Base-by-base conservation (phyloP, 352 stramenopile species). In the Thalassiosira hispida region DNA sequence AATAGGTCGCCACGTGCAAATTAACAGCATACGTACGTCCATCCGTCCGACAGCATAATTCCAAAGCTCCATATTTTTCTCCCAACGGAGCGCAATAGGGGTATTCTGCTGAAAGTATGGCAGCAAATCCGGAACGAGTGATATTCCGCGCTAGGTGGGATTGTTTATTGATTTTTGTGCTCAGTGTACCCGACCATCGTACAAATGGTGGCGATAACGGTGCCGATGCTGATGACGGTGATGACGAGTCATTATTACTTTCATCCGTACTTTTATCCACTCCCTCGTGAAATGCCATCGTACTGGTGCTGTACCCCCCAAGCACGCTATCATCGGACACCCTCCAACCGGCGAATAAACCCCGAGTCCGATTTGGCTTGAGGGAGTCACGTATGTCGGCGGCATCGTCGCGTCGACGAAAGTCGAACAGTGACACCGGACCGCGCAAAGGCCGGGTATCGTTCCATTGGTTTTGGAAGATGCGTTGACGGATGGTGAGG, bases 241-340 rank as follows among this genome's bases (percentile, higher is more conserved):
- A 65, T 4, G 33, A 56, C n/a, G 16, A 46, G 5, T 59, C 44
- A 27, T 78, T 42, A 33, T 74, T 56, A 46, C 61, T 42, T 8
- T 69, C 64, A 27, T 77, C 18, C 25, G 70, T 29, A 16, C 57
- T 6, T 20, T 46, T 47, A 20, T 71, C n/a, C 0, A 14, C 3
- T 46, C 25, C 52, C 49, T 79, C 63, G 51, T 71, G 7, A 57
- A 74, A 73, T 33, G 69, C n/a, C 60, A 85, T 82, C 11, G 22
- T 6, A 52, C 83, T 83, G 14, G 42, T 55, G 77, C 89, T 84
- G 69, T 59, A 92, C 20, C 88, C 88, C 27, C 86, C 88, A 79
- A 93, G 92, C 9, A 91, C 81, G 0, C 77, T 77, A 77, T 93
- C 88, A 71, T 93, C 86, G 0, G 80, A 89, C 35, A 85, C 83